Evolutionary conservation across 805 yeast species (phyloP).

Genomic region (Barnettozyma sucrosica): DNA sequence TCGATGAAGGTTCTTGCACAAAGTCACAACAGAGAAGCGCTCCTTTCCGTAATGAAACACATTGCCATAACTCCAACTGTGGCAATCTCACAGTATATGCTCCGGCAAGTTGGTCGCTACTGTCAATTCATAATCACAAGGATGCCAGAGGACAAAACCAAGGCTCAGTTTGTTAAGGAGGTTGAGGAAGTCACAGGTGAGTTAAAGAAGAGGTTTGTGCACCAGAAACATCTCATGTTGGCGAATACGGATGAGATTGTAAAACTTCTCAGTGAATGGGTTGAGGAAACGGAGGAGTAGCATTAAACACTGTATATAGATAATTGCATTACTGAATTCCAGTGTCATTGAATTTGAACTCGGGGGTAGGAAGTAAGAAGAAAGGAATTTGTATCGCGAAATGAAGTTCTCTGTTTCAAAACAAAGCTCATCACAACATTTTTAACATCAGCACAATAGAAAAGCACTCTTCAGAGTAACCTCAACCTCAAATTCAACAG

Average conservation of each 20-base stretch:
- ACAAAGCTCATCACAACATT: not conserved
- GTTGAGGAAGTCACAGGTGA: not conserved
- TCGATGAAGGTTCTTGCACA: conserved; percentile 2
- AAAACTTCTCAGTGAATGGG: not conserved
- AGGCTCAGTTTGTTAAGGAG: not conserved
- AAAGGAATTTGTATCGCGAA: not conserved
- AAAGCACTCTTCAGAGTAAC: not conserved
- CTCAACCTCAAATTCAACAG: not conserved
- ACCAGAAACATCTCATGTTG: not conserved
- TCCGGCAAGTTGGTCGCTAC: not conserved
- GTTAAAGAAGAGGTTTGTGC: not conserved
- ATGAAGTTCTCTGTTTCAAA: not conserved
- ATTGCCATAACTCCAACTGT: not conserved
- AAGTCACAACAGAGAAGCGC: not conserved
- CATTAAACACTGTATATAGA: not conserved
- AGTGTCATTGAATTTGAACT: not conserved
- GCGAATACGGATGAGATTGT: not conserved
- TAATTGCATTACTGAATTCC: not conserved
- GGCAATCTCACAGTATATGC: not conserved
- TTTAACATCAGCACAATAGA: not conserved
- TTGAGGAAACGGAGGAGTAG: not conserved
- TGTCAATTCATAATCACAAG: not conserved
- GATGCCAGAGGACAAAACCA: not conserved
- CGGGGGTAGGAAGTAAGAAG: not conserved
- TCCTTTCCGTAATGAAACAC: not conserved